A percentile compares a stretch with the other conserved stretches of the same genome.
phyloP scores from a whole-genome alignment of 768 basidiomycete genomes.

The Lactarius deliciosus region DNA sequence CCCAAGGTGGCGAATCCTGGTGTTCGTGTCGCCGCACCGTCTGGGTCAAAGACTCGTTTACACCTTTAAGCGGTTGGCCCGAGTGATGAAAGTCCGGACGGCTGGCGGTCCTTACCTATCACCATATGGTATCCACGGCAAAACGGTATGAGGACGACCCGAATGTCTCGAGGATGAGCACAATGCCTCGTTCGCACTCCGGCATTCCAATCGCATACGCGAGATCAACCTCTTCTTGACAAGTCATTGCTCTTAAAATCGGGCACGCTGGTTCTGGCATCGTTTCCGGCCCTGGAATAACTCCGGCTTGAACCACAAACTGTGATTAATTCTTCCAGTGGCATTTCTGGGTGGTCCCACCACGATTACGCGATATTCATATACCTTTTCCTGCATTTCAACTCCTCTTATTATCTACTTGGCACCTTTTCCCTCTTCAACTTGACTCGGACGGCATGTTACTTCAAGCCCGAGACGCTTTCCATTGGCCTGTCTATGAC shows the following conservation, averaged over 20 bases:
- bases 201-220: slow-evolving; percentile 1
- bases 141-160: background rate
- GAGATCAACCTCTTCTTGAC: slow-evolving; percentile 6
- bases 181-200: background rate
- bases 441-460: background rate
- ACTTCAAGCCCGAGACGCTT: slow-evolving; percentile 1
- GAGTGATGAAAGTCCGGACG: background rate
- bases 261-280: background rate
- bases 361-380: slow-evolving; percentile 15
- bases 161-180: background rate
- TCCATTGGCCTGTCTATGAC: slow-evolving; percentile 1
- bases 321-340: background rate
- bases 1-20: background rate
- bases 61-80: background rate
- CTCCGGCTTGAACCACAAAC: background rate
- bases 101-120: slow-evolving; percentile 11
- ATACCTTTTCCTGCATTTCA: slow-evolving; percentile 11
- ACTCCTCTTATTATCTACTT: slow-evolving; percentile 6
- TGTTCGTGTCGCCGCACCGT: background rate
- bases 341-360: slow-evolving; percentile 9
- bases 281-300: slow-evolving; percentile 1
- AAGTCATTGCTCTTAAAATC: background rate
- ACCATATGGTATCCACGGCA: slow-evolving; percentile 1
- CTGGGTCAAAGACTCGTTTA: background rate
- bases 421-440: slow-evolving; percentile 7